These are phyloP conservation scores for Hydnum rufescens DNA, from an alignment of 768 basidiomycete species.

Conservation along the genomic window DNA sequence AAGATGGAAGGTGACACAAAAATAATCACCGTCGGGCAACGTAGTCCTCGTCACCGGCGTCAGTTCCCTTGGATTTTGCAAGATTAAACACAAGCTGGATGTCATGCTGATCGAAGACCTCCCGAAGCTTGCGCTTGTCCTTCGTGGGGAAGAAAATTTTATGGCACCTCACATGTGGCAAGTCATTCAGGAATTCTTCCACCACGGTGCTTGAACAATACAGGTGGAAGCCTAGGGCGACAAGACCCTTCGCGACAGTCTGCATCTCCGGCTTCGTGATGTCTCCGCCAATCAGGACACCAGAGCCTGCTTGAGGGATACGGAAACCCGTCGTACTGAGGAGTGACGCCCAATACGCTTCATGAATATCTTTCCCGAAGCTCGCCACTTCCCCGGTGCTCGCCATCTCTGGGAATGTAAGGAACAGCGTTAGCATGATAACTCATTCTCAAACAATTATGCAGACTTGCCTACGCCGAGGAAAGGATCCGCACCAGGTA, in stretches of 20 bases:
- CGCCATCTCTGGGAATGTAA: conserved; percentile 63
- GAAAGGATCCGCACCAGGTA: conserved; percentile 93
- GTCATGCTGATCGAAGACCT: conserved; percentile 86
- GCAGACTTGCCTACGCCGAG: conserved; percentile 68
- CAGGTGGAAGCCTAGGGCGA: conserved; percentile 84
- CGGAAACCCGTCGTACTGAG: conserved; percentile 93
- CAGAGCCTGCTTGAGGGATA: conserved; percentile 62
- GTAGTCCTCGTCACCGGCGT: conserved; percentile 81
- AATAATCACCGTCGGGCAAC: conserved; percentile 64
- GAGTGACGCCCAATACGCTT: conserved; percentile 92
- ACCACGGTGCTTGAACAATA: conserved; percentile 69
- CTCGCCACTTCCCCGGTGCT: conserved; percentile 95
- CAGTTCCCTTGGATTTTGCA: conserved; percentile 53
- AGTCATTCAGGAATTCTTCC: conserved; percentile 59
- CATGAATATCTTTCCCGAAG: conserved; percentile 82
- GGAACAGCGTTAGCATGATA: background rate
- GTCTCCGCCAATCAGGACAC: conserved; percentile 87
- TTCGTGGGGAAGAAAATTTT: conserved; percentile 91
- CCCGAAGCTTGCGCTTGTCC: conserved; percentile 86
- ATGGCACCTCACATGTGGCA: conserved; percentile 62
- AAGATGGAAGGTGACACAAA: conserved; percentile 2
- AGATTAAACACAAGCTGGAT: conserved; percentile 92
- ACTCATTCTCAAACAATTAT: background rate
- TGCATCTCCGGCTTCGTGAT: conserved; percentile 71
- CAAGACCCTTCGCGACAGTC: conserved; percentile 56